A percentile compares a stretch with the other conserved stretches of the same genome.
Conservation (phyloP, 1,284 basidiomycete genomes). For the Apiotrichum gracile region DNA sequence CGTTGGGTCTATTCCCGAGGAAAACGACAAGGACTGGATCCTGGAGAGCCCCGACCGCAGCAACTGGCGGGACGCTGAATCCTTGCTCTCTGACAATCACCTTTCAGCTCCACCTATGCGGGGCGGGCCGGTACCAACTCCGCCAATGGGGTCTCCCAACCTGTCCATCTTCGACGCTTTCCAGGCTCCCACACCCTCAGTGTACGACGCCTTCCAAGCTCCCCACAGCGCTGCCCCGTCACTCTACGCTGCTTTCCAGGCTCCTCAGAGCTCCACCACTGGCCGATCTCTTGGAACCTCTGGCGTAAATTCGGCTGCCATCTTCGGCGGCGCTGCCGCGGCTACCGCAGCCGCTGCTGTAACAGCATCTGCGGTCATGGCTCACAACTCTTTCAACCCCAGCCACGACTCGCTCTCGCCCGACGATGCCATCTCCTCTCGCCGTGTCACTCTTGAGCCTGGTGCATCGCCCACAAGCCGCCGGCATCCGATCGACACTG, state of each 20-base stretch:
- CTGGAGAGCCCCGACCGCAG: not conserved
- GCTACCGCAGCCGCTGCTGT: not conserved
- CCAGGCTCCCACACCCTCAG: constrained; percentile 12
- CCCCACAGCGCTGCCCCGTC: not conserved
- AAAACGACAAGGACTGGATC: not conserved
- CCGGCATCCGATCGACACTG: not conserved
- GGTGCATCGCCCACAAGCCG: not conserved
- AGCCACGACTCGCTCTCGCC: not conserved
- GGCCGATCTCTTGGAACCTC: no score
- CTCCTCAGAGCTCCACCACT: no score
- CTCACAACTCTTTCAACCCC: not conserved
- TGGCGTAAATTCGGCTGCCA: no score
- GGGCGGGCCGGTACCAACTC: constrained; percentile 41
- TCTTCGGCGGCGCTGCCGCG: not conserved
- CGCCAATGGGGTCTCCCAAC: no score
- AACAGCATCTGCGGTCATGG: no score
- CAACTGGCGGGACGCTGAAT: not conserved
- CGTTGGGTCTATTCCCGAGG: not conserved
- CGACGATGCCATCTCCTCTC: not conserved
- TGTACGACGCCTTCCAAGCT: not conserved
- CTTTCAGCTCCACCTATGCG: constrained; percentile 3
- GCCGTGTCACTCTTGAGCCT: no score
- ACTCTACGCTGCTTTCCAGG: not conserved
- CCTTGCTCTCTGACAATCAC: not conserved
- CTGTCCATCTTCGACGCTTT: not conserved